Percentiles rank a stretch among this genome's conserved stretches.
phyloP scores from a whole-genome alignment of 768 basidiomycete species.

The Mycena venus region DNA sequence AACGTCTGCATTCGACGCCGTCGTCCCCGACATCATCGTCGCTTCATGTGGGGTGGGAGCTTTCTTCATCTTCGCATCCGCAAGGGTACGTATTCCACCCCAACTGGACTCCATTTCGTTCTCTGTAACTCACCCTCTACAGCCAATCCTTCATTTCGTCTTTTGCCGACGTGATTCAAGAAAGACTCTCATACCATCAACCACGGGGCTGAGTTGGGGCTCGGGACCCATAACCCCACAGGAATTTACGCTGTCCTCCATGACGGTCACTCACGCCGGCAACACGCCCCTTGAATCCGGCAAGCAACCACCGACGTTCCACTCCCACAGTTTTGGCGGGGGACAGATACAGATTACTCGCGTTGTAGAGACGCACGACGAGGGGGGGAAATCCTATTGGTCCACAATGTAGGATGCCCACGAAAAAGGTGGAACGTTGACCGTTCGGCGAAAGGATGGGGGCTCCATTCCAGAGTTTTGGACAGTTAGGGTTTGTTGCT shows the following conservation, averaged over 20 bases:
- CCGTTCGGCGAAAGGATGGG: no score
- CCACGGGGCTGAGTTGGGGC: neutral
- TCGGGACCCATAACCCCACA: neutral
- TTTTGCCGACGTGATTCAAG: slow-evolving; percentile 15
- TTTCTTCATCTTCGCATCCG: slow-evolving; percentile 33
- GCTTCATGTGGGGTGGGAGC: slow-evolving; percentile 25
- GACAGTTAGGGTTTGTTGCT: no score
- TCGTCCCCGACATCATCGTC: slow-evolving; percentile 27
- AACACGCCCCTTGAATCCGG: neutral
- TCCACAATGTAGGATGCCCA: neutral
- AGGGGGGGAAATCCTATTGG: neutral
- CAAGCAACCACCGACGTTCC: neutral
- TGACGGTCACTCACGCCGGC: no score
- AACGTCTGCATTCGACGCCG: slow-evolving; percentile 19
- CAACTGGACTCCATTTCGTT: neutral
- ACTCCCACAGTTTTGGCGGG: neutral
- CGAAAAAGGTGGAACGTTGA: neutral
- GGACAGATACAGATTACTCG: neutral
- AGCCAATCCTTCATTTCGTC: slow-evolving; percentile 23
- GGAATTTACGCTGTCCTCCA: neutral
- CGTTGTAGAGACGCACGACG: neutral
- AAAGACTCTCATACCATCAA: neutral
- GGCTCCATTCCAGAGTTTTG: neutral
- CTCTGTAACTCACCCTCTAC: neutral
- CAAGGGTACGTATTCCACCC: slow-evolving; percentile 3